Evolutionary conservation across 2,329 filamentous ascomycete genomes (phyloP).

Genomic region (Sclerotinia nivalis): DNA sequence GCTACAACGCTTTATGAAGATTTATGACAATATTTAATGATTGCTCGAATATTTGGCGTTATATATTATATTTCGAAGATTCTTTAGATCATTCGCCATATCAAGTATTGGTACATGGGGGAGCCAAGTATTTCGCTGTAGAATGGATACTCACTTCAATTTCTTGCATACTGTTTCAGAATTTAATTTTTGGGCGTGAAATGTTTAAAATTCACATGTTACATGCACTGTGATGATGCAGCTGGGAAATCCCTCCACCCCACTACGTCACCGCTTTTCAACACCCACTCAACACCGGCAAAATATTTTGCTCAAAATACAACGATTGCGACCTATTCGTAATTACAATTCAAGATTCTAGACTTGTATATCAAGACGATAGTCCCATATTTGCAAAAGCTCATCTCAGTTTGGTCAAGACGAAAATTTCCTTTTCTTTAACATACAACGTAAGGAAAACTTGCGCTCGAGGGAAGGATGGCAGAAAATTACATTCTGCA

Average conservation of each 20-base stretch:
- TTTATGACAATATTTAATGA: slow-evolving; percentile 25
- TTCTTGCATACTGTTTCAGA: background rate
- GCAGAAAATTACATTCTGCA: slow-evolving; percentile 75
- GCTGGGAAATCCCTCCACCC: background rate
- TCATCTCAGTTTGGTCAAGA: background rate
- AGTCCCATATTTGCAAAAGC: background rate
- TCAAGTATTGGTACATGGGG: background rate
- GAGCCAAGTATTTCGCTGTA: background rate
- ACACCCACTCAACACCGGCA: slow-evolving; percentile 1
- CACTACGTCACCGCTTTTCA: slow-evolving; percentile 24
- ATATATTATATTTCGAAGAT: slow-evolving; percentile 6
- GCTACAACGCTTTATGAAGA: slow-evolving; percentile 22
- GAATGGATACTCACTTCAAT: background rate
- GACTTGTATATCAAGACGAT: background rate
- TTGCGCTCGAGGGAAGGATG: slow-evolving; percentile 44
- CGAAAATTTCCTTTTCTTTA: background rate
- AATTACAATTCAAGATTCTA: background rate
- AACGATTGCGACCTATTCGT: background rate
- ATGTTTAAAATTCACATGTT: slow-evolving; percentile 13
- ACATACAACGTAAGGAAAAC: background rate
- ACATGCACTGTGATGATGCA: background rate
- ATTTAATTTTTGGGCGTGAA: background rate
- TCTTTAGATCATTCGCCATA: slow-evolving; percentile 1
- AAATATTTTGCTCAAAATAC: slow-evolving; percentile 3
- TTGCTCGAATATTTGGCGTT: slow-evolving; percentile 18